These are phyloP conservation scores for Verbascum thapsus DNA, from an alignment of 257 asterid species.

Conservation along the genomic window DNA sequence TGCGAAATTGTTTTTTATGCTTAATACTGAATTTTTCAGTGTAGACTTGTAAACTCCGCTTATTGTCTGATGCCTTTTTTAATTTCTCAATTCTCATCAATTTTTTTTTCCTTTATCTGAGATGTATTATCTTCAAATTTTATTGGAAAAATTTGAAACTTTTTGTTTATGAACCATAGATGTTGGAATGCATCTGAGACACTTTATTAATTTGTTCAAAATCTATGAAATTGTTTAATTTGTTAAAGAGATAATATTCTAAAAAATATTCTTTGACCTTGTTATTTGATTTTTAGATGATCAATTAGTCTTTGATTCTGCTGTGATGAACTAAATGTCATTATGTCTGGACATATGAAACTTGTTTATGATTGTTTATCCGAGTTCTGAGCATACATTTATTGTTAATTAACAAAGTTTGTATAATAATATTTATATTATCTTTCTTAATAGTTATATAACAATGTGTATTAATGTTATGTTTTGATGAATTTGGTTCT, in stretches of 20 bases:
- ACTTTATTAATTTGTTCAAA: neutral
- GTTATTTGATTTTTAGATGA: neutral
- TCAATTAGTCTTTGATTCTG: constrained; percentile 8
- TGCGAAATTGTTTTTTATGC: constrained; percentile 28
- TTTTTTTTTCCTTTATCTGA: neutral
- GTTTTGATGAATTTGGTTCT: neutral
- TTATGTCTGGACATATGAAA: constrained; percentile 82
- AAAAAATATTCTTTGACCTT: neutral
- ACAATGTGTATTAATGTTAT: neutral
- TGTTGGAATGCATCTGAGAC: constrained; percentile 50
- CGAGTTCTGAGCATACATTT: constrained; percentile 52
- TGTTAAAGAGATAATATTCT: neutral
- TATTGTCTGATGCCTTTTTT: constrained; percentile 40
- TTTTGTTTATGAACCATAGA: no score
- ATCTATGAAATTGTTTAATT: no score
- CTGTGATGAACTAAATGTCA: constrained; percentile 50
- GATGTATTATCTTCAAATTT: neutral
- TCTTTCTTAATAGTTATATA: neutral
- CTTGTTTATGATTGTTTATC: constrained; percentile 54
- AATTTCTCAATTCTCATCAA: no score
- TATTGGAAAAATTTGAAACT: neutral
- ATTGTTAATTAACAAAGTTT: neutral
- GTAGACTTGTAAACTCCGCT: constrained; percentile 47
- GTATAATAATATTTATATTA: neutral
- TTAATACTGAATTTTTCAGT: constrained; percentile 38